Percentiles rank a stretch among this genome's conserved stretches.
These are phyloP conservation scores for Mitragyna speciosa DNA, from an alignment of 257 asterid species.

Conservation along the genomic window DNA sequence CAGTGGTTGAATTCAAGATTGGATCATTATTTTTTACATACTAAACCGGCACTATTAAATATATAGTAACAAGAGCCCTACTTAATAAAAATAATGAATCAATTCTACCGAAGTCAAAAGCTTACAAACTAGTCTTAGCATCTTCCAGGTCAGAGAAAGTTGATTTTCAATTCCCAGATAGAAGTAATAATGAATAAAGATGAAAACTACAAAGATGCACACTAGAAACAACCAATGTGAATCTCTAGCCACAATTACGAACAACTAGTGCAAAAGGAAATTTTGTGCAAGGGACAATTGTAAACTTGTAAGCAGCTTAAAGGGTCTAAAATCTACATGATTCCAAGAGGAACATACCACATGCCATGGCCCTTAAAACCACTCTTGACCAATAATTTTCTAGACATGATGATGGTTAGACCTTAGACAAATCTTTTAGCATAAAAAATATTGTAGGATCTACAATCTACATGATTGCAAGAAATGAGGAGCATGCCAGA, in stretches of 20 bases:
- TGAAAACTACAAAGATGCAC: not conserved
- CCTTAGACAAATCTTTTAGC: too few relatives aligned
- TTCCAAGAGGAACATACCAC: not conserved
- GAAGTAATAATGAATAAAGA: not conserved
- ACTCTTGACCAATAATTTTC: not conserved
- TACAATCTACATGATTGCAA: not conserved
- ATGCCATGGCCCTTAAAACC: not conserved
- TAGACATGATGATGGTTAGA: too few relatives aligned
- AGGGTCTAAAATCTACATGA: not conserved
- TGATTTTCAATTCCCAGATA: not conserved
- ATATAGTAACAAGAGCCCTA: not conserved
- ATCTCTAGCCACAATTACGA: not conserved
- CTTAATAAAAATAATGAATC: not conserved
- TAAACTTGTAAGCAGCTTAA: not conserved
- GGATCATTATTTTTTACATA: too few relatives aligned
- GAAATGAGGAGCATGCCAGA: not conserved
- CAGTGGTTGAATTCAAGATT: not conserved
- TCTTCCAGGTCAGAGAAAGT: not conserved
- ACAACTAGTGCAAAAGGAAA: not conserved
- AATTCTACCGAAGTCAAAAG: not conserved
- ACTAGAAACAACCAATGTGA: not conserved
- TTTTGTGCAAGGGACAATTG: too few relatives aligned
- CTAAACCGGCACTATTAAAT: not conserved
- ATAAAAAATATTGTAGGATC: not conserved
- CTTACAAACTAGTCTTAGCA: not conserved